Evolutionary conservation across 345 rosid species (phyloP).

Genomic region (Arabis alpina): DNA sequence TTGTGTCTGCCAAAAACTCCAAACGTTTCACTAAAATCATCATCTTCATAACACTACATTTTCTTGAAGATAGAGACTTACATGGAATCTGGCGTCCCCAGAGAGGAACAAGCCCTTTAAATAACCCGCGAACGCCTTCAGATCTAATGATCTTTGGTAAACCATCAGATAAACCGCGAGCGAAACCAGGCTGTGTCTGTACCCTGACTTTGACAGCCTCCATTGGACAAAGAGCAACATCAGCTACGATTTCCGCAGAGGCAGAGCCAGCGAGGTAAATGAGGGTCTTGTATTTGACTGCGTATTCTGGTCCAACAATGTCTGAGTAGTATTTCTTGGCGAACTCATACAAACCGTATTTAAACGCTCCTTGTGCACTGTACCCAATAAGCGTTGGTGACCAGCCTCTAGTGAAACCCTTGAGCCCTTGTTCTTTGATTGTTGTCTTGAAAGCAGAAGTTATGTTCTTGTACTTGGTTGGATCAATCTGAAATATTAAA

Average conservation of each 20-base stretch:
- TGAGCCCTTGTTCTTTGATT: constrained; percentile 84
- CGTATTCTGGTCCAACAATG: constrained; percentile 86
- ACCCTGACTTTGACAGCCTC: constrained; percentile 97
- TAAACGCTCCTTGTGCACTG: constrained; percentile 97
- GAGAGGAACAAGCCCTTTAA: constrained; percentile 86
- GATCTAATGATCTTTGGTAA: constrained; percentile 80
- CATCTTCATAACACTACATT: neutral
- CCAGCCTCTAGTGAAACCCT: constrained; percentile 90
- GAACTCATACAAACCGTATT: constrained; percentile 83
- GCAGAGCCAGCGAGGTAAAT: constrained; percentile 96
- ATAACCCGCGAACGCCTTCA: constrained; percentile 78
- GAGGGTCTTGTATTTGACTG: constrained; percentile 85
- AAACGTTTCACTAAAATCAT: neutral
- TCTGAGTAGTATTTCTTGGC: constrained; percentile 95
- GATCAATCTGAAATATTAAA: constrained; percentile 66
- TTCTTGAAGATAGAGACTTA: constrained; percentile 43
- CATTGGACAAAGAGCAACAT: constrained; percentile 90
- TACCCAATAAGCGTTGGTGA: constrained; percentile 90
- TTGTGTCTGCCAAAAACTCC: constrained; percentile 67
- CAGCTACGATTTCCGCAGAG: constrained; percentile 91
- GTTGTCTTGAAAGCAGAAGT: constrained; percentile 76
- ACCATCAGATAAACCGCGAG: constrained; percentile 89
- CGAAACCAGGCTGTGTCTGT: constrained; percentile 97
- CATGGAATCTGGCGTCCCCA: constrained; percentile 99
- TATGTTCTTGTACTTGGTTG: constrained; percentile 81